A percentile compares a stretch with the other conserved stretches of the same genome.
Evolutionary conservation across 164 flowering plant species (phyloP).

Genomic region (Platanus orientalis): DNA sequence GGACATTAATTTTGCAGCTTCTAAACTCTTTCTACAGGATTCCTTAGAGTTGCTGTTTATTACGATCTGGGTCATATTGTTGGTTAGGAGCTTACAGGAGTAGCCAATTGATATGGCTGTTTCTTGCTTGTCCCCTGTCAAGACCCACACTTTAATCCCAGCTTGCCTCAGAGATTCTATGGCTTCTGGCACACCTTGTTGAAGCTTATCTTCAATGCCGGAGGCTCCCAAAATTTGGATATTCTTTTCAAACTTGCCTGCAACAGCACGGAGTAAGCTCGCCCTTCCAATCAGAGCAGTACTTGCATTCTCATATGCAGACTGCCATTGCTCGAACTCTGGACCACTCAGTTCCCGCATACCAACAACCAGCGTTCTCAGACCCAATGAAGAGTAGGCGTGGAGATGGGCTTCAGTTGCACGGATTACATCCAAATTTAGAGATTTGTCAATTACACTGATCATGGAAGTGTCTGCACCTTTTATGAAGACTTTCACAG

Average conservation of each 20-base stretch:
- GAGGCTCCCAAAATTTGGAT: slow-evolving; percentile 58
- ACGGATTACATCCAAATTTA: slow-evolving; percentile 22
- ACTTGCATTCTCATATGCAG: slow-evolving; percentile 60
- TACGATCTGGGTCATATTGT: not conserved
- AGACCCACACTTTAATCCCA: slow-evolving; percentile 70
- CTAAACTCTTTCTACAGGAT: slow-evolving; percentile 50
- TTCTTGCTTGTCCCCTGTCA: slow-evolving; percentile 91
- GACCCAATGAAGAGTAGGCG: slow-evolving; percentile 51
- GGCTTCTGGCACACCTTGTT: slow-evolving; percentile 70
- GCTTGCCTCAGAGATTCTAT: slow-evolving; percentile 64
- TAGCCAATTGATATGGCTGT: slow-evolving; percentile 85
- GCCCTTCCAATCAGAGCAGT: slow-evolving; percentile 67
- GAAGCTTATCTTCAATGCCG: slow-evolving; percentile 72
- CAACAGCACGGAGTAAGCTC: slow-evolving; percentile 61
- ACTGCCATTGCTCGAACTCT: slow-evolving; percentile 69
- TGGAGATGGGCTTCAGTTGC: slow-evolving; percentile 55
- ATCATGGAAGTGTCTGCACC: slow-evolving; percentile 74
- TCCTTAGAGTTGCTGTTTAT: slow-evolving; percentile 55
- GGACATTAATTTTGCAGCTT: slow-evolving; percentile 38
- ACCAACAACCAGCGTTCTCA: slow-evolving; percentile 71
- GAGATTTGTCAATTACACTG: slow-evolving; percentile 39
- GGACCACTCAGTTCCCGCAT: slow-evolving; percentile 47
- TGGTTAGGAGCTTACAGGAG: slow-evolving; percentile 31
- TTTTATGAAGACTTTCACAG: slow-evolving; percentile 76
- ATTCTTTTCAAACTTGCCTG: slow-evolving; percentile 44